Percentiles rank a stretch among this genome's conserved stretches.
Conservation (phyloP, 2,329 filamentous ascomycete genomes). For the Thelonectria rubi region DNA sequence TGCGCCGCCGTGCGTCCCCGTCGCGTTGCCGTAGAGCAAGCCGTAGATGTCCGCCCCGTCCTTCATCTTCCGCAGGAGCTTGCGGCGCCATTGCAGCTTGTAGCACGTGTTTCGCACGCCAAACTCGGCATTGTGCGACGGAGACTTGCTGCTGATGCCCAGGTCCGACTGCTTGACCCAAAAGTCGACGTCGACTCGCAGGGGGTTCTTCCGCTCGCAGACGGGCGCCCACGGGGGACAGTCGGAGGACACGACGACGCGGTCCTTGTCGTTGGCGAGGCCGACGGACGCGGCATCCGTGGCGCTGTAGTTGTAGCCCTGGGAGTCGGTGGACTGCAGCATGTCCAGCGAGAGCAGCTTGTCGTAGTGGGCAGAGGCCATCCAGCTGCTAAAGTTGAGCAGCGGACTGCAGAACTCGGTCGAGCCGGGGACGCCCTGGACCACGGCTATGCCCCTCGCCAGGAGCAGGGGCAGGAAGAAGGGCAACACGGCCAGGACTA, state of each 20-base stretch:
- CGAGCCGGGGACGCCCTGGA: constrained; percentile 4
- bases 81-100: background rate
- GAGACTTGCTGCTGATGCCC: background rate
- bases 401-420: constrained; percentile 1
- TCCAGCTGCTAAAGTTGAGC: constrained; percentile 5
- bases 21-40: background rate
- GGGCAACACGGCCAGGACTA: background rate
- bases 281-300: background rate
- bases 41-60: background rate
- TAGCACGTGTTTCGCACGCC: background rate
- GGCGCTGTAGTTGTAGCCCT: background rate
- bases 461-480: background rate
- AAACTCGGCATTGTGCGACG: constrained; percentile 1
- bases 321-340: background rate
- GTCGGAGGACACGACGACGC: background rate
- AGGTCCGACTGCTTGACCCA: constrained; percentile 5
- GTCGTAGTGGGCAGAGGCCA: background rate
- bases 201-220: constrained; percentile 7
- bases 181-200: constrained; percentile 8
- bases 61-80: background rate
- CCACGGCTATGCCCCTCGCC: constrained; percentile 1
- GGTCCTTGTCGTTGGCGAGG: background rate
- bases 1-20: background rate
- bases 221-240: constrained; percentile 3
- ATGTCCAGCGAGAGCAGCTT: background rate